Evolutionary conservation across 2,329 filamentous ascomycete species (phyloP).

Genomic region (Alternaria ethzedia): DNA sequence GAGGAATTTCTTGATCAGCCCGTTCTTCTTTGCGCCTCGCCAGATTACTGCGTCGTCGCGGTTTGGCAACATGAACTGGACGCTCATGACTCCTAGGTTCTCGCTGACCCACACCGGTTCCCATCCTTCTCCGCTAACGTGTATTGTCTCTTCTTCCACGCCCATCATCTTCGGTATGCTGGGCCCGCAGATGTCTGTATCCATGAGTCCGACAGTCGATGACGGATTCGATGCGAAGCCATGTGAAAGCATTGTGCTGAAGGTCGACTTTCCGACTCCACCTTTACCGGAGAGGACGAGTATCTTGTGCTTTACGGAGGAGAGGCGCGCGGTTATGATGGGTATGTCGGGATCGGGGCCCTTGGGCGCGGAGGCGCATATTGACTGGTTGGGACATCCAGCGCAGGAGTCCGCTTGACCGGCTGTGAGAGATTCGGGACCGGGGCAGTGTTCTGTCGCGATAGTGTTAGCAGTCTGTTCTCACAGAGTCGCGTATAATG

Average conservation of each 20-base stretch:
- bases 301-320: constrained; percentile 86
- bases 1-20: constrained; percentile 94
- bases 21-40: constrained; percentile 98
- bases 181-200: constrained; percentile 96
- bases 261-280: constrained; percentile 95
- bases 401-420: constrained; percentile 81
- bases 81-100: constrained; percentile 94
- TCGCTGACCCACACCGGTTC: constrained; percentile 94
- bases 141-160: constrained; percentile 90
- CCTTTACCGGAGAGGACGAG: constrained; percentile 93
- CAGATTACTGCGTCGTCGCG: constrained; percentile 96
- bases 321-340: constrained; percentile 81
- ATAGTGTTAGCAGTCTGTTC: constrained; percentile 1
- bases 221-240: constrained; percentile 84
- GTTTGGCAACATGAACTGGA: constrained; percentile 97
- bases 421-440: constrained; percentile 76
- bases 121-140: constrained; percentile 88
- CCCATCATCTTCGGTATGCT: constrained; percentile 99
- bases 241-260: constrained; percentile 85
- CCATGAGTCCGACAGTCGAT: constrained; percentile 89
- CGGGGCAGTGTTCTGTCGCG: constrained; percentile 81
- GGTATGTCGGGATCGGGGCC: constrained; percentile 95
- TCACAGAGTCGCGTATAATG: neutral
- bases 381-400: constrained; percentile 93
- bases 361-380: constrained; percentile 93